Evolutionary conservation across 2,329 filamentous ascomycete genomes (phyloP).

Genomic region (Mycosphaerella sp.): DNA sequence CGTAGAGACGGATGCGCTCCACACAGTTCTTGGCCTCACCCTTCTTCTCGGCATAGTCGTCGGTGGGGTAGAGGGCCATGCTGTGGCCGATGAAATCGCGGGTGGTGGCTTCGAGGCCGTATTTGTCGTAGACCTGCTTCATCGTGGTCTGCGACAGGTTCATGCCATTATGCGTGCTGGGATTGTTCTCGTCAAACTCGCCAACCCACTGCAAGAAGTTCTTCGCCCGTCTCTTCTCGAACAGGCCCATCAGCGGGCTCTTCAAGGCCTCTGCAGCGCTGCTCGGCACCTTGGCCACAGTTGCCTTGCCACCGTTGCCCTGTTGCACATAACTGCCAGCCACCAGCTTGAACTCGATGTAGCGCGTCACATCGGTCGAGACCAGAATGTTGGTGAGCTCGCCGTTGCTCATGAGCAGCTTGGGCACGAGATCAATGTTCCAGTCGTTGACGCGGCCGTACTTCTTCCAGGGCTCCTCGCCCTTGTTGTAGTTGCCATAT

Average conservation of each 20-base stretch:
- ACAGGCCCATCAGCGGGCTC: conserved; percentile 92
- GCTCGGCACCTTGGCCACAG: conserved; percentile 93
- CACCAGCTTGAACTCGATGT: conserved; percentile 57
- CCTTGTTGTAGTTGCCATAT: conserved; percentile 73
- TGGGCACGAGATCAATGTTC: conserved; percentile 98
- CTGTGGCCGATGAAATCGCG: conserved; percentile 96
- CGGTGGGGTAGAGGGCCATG: conserved; percentile 92
- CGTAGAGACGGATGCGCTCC: conserved; percentile 89
- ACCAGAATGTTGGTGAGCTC: conserved; percentile 98
- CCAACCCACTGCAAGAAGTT: conserved; percentile 95
- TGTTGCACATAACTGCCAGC: conserved; percentile 96
- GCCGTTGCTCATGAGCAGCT: conserved; percentile 97
- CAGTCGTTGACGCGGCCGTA: conserved; percentile 96
- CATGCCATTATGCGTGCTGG: conserved; percentile 82
- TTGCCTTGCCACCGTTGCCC: conserved; percentile 72
- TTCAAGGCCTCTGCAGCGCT: conserved; percentile 84
- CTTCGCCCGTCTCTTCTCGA: conserved; percentile 96
- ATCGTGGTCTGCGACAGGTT: conserved; percentile 75
- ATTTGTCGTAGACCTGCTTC: conserved; percentile 99
- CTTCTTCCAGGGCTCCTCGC: conserved; percentile 94
- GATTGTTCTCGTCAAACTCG: conserved; percentile 73
- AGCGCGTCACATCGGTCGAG: conserved; percentile 67
- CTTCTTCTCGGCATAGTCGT: conserved; percentile 70
- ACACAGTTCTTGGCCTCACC: conserved; percentile 79
- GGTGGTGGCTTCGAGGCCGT: conserved; percentile 80